Percentiles rank a stretch among this genome's conserved stretches.
Conservation (phyloP, 2,329 filamentous ascomycete genomes). For the Sclerotinia sclerotiorum region DNA sequence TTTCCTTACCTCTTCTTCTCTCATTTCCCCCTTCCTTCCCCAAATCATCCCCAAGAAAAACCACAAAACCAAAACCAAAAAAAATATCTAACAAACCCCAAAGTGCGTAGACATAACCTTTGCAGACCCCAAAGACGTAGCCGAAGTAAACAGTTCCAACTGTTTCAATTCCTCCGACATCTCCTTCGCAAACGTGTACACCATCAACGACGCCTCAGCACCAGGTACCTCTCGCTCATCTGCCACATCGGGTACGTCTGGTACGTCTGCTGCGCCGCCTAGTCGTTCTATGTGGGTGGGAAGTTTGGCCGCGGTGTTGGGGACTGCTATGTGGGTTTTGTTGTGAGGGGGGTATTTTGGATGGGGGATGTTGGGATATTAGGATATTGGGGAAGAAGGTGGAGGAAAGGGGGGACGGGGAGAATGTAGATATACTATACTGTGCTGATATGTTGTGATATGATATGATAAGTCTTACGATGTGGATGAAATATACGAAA, state of each 20-base stretch:
- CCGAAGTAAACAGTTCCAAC: slow-evolving; percentile 75
- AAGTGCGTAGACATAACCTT: slow-evolving; percentile 96
- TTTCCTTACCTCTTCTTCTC: background rate
- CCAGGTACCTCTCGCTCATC: slow-evolving; percentile 2
- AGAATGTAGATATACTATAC: background rate
- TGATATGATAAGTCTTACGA: background rate
- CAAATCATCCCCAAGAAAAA: background rate
- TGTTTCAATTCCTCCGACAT: slow-evolving; percentile 71
- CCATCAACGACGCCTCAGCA: slow-evolving; percentile 47
- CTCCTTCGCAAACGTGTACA: slow-evolving; percentile 58
- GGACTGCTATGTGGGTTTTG: background rate
- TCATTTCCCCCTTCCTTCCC: background rate
- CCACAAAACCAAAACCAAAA: background rate
- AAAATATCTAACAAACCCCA: slow-evolving; percentile 17
- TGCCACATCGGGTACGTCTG: slow-evolving; percentile 2
- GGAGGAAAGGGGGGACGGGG: background rate
- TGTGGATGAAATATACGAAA: too few species aligned
- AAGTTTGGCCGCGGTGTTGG: background rate
- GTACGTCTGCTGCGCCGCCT: slow-evolving; percentile 1
- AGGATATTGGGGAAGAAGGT: background rate
- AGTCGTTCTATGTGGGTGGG: background rate
- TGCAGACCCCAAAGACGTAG: slow-evolving; percentile 73
- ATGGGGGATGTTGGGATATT: too few species aligned
- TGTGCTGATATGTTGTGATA: too few species aligned
- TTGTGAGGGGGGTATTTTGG: background rate